Evolutionary conservation across 2,329 filamentous ascomycete genomes (phyloP), one percentile per base, ranked within the genome.

Genomic region (Talaromyces amestolkiae): DNA sequence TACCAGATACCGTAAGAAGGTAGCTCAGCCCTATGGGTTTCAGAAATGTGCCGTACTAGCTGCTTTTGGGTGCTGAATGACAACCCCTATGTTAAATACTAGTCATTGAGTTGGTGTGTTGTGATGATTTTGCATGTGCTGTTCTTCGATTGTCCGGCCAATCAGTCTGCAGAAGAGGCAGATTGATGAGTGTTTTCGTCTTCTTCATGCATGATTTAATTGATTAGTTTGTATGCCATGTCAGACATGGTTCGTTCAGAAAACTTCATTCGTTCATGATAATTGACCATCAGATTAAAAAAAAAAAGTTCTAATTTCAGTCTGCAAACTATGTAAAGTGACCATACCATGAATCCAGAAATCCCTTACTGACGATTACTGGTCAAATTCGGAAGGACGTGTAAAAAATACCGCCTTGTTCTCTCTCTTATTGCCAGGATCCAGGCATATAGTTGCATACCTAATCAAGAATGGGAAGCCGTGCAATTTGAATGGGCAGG

Each of bases 21-120:
- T 56, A 22, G 53, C 33, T 56, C 53, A 56, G 53, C 53, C 53
- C 53, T 56, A 56, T 56, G 53, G 8, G 53, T 56, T 56, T 56
- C 53, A 56, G 31, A 22, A 56, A 37, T 56, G 53, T 8, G 19
- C 11, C n/a, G 8, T 37, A 22, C 53, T 56, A 56, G 2, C 53
- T 39, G 33, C 22, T 56, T 56, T 39, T 39, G 17, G 4, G 37
- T 37, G 7, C 33, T 17, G 51, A 15, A 47, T 31, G 27, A 53
- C 49, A 56, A 22, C 19, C 53, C 53, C 53, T 37, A 17, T 39
- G 6, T 37, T 4, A 17, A 15, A 13, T 6, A 35, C 9, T 5
- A 31, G 27, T 31, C 6, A 31, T 22, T 33, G 31, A 15, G 31
- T 37, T 31, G 51, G 27, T 13, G 31, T 51, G 47, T 51, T 27